These are phyloP conservation scores for Hymenoscyphus albidus DNA, from an alignment of 2,329 filamentous ascomycete species.

Conservation along the genomic window DNA sequence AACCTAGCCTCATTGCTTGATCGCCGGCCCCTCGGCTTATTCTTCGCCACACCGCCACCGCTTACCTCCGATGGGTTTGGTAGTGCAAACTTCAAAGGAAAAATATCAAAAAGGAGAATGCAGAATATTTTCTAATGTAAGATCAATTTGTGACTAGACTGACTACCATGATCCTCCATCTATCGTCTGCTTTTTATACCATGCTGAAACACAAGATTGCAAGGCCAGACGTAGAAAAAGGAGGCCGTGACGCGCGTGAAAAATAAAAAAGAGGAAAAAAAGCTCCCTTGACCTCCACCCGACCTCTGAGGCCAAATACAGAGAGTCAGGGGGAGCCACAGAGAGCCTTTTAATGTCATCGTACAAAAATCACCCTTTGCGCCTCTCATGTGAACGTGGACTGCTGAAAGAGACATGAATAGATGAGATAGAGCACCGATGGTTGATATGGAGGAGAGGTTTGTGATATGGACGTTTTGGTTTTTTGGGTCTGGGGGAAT, in stretches of 20 bases:
- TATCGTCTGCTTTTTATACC: constrained; percentile 36
- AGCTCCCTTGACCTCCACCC: constrained; percentile 22
- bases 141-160: constrained; percentile 38
- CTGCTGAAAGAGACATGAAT: constrained; percentile 34
- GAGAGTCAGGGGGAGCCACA: constrained; percentile 28
- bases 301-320: constrained; percentile 28
- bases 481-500: constrained; percentile 27
- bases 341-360: constrained; percentile 33
- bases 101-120: constrained; percentile 2
- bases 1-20: background rate
- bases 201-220: constrained; percentile 35
- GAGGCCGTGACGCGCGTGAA: constrained; percentile 27
- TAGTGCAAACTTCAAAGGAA: background rate
- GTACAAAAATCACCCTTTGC: constrained; percentile 37
- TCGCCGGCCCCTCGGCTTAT: background rate
- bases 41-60: background rate
- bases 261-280: constrained; percentile 25
- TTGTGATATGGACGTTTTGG: constrained; percentile 31
- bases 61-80: background rate
- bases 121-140: constrained; percentile 34
- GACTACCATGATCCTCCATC: constrained; percentile 37
- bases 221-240: constrained; percentile 33
- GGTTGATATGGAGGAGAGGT: constrained; percentile 31
- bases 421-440: constrained; percentile 31
- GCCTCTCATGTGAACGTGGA: constrained; percentile 34